These are phyloP conservation scores for Syzygium oleosum DNA, from an alignment of 345 rosid genomes.

Conservation along the genomic window DNA sequence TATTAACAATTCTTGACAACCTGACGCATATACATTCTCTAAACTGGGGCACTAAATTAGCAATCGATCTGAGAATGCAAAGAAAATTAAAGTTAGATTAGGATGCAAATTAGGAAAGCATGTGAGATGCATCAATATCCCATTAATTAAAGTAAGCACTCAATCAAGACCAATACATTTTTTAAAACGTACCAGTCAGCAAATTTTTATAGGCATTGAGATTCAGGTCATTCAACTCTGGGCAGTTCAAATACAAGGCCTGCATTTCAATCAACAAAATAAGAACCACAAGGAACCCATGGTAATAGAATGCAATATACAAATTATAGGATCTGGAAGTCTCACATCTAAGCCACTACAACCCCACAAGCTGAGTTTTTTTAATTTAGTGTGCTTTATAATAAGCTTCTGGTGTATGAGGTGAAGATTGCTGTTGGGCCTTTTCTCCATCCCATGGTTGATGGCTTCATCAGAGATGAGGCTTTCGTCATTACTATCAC, in stretches of 20 bases:
- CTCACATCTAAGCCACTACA: conserved; percentile 96
- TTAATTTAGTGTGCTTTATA: conserved; percentile 69
- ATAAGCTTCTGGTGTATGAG: conserved; percentile 78
- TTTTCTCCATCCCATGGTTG: conserved; percentile 26
- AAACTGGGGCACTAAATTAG: conserved; percentile 85
- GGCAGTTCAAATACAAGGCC: conserved; percentile 85
- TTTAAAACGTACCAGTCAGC: conserved; percentile 43
- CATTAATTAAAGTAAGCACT: background rate
- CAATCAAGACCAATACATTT: background rate
- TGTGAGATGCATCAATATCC: background rate
- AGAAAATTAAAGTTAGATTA: background rate
- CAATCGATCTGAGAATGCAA: conserved; percentile 42
- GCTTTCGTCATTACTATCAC: conserved; percentile 47
- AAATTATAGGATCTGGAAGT: background rate
- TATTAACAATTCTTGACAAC: conserved; percentile 56
- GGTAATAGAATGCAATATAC: background rate
- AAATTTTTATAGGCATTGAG: conserved; percentile 69
- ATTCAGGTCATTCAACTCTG: conserved; percentile 82
- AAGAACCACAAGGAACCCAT: conserved; percentile 4
- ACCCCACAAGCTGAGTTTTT: conserved; percentile 96
- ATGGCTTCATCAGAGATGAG: conserved; percentile 24
- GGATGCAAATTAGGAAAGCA: background rate
- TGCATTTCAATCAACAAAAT: conserved; percentile 31
- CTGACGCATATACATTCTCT: conserved; percentile 71
- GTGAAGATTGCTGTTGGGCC: conserved; percentile 41